Conservation (phyloP, 2,329 filamentous ascomycete species). For the Alternaria triticimaculans region DNA sequence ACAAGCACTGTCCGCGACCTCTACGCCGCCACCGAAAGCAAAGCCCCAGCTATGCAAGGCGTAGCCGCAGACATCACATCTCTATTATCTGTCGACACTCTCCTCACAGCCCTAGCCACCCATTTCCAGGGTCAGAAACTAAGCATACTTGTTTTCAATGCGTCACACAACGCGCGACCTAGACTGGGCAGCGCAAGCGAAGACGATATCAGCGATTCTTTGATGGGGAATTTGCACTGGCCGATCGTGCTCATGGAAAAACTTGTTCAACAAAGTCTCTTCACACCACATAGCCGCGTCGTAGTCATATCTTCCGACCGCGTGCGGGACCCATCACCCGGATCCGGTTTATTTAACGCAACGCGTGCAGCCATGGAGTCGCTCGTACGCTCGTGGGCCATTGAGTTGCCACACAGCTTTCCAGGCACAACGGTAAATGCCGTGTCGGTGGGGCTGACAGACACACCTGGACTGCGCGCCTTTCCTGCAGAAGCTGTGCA, state of each 20-base stretch:
- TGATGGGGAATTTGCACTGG: slow-evolving; percentile 16
- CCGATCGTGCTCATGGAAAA: slow-evolving; percentile 28
- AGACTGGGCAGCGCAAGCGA: slow-evolving; percentile 13
- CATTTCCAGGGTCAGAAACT: slow-evolving; percentile 23
- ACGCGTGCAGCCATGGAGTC: slow-evolving; percentile 33
- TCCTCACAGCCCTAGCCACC: slow-evolving; percentile 16
- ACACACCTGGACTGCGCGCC: slow-evolving; percentile 26
- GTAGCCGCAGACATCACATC: slow-evolving; percentile 31
- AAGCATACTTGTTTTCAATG: slow-evolving; percentile 37
- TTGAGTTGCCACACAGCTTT: slow-evolving; percentile 27
- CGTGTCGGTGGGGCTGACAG: slow-evolving; percentile 37
- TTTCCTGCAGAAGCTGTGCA: slow-evolving; percentile 21
- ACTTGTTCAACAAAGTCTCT: slow-evolving; percentile 9
- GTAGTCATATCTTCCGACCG: slow-evolving; percentile 28
- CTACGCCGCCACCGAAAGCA: slow-evolving; percentile 9
- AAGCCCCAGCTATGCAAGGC: slow-evolving; percentile 24
- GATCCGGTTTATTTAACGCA: slow-evolving; percentile 21
- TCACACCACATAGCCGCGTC: slow-evolving; percentile 15
- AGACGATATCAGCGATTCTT: slow-evolving; percentile 17
- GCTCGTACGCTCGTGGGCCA: slow-evolving; percentile 30
- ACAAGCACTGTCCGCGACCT: slow-evolving; percentile 24
- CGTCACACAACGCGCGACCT: slow-evolving; percentile 9
- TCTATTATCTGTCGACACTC: slow-evolving; percentile 12
- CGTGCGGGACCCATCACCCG: slow-evolving; percentile 23
- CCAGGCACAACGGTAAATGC: slow-evolving; percentile 40